These are phyloP conservation scores for Ogataea ganodermae DNA, from an alignment of 805 yeast species.

Conservation along the genomic window DNA sequence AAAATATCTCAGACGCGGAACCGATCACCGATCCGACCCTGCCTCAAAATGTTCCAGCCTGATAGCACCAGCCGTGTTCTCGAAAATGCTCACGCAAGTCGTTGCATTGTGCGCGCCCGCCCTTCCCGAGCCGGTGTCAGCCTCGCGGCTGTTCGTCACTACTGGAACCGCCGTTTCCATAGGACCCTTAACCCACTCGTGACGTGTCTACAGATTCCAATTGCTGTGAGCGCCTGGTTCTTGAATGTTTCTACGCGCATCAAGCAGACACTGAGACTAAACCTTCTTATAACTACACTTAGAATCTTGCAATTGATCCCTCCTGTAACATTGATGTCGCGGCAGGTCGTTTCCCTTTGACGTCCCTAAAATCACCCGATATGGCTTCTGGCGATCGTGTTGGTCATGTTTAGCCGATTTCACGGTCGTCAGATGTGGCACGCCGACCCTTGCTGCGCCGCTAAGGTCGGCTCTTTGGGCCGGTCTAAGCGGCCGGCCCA, in stretches of 20 bases:
- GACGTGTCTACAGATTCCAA: not conserved
- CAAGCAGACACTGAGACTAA: too few species aligned
- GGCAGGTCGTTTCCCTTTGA: not conserved
- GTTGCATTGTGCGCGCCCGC: not conserved
- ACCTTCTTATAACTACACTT: too few species aligned
- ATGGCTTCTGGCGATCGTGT: not conserved
- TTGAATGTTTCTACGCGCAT: too few species aligned
- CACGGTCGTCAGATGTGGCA: not conserved
- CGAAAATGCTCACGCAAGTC: not conserved
- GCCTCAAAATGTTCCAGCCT: not conserved
- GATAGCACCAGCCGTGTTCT: not conserved
- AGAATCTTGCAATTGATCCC: too few species aligned
- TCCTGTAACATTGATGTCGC: not conserved
- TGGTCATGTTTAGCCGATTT: not conserved
- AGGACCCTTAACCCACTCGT: not conserved
- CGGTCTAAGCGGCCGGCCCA: too few species aligned
- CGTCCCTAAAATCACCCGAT: not conserved
- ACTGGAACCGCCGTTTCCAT: not conserved
- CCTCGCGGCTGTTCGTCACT: constrained; percentile 5
- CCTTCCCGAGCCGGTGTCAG: constrained; percentile 3
- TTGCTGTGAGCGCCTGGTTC: not conserved
- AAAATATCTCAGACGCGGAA: constrained; percentile 8
- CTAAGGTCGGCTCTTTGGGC: not conserved
- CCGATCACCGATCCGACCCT: constrained; percentile 10
- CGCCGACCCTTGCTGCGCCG: not conserved